These are phyloP conservation scores for Venturia oleaginea DNA, from an alignment of 2,329 filamentous ascomycete genomes.

Conservation along the genomic window DNA sequence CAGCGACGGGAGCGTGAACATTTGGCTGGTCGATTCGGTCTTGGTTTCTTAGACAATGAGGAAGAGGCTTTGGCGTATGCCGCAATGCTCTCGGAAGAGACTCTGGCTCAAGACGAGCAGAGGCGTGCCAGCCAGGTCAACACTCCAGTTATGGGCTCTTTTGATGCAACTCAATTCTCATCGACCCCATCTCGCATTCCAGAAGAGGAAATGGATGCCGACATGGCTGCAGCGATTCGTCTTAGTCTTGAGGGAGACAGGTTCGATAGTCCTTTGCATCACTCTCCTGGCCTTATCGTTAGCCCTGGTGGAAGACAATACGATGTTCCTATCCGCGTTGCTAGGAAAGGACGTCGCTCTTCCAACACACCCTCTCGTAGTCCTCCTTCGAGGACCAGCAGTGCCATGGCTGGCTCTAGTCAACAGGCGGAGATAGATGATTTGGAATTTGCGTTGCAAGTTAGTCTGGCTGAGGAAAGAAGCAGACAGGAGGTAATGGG, in stretches of 20 bases:
- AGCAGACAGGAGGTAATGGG: conserved; percentile 29
- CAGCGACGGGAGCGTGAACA: conserved; percentile 59
- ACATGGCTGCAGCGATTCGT: conserved; percentile 55
- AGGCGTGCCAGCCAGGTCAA: conserved; percentile 36
- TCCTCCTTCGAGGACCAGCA: conserved; percentile 21
- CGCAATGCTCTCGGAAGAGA: conserved; percentile 52
- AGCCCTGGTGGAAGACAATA: conserved; percentile 18
- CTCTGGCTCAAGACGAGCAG: conserved; percentile 38
- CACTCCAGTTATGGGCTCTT: conserved; percentile 7
- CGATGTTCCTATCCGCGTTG: conserved; percentile 39
- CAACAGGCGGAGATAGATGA: conserved; percentile 41
- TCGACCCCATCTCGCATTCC: not conserved
- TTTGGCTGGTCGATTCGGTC: conserved; percentile 72
- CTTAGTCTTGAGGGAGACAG: conserved; percentile 30
- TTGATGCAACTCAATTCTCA: not conserved
- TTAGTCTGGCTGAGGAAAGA: conserved; percentile 52
- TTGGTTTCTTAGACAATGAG: conserved; percentile 58
- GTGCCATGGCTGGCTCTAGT: conserved; percentile 14
- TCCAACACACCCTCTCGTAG: conserved; percentile 19
- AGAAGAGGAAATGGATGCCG: conserved; percentile 27
- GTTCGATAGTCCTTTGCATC: conserved; percentile 14
- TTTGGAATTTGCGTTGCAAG: conserved; percentile 51
- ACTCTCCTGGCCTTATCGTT: not conserved
- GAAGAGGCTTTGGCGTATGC: conserved; percentile 57
- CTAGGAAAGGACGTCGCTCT: conserved; percentile 28